These are phyloP conservation scores for Psilocybe azurescens DNA, from an alignment of 768 basidiomycete genomes.

Conservation along the genomic window DNA sequence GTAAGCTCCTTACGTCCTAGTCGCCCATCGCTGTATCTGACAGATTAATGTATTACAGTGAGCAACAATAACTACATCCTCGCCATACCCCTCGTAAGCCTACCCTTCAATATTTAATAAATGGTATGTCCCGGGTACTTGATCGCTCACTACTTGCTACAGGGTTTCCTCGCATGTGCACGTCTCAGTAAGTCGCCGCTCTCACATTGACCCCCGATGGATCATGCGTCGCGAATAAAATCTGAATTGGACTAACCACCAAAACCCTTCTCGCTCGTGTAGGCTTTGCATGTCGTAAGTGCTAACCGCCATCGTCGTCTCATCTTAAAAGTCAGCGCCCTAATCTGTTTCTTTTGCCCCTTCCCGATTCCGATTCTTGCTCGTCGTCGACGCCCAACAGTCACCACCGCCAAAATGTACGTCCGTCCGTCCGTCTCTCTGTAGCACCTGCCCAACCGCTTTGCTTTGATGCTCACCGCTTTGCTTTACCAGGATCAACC, in stretches of 20 bases:
- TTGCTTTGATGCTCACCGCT: neutral
- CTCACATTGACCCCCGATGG: no score
- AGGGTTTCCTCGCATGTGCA: constrained; percentile 9
- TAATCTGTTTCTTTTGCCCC: neutral
- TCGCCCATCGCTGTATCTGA: neutral
- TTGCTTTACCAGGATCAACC: constrained; percentile 35
- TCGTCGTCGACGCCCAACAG: neutral
- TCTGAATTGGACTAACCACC: neutral
- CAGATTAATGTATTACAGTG: constrained; percentile 27
- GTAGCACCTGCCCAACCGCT: neutral
- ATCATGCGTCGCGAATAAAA: neutral
- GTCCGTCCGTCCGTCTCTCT: neutral
- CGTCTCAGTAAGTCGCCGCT: constrained; percentile 9
- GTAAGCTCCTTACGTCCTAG: constrained; percentile 31
- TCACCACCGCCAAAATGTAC: constrained; percentile 17
- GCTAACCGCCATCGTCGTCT: neutral
- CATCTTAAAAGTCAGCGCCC: neutral
- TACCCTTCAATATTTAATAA: neutral
- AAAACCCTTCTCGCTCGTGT: neutral
- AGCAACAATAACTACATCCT: constrained; percentile 39
- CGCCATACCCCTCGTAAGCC: constrained; percentile 30
- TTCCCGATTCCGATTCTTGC: neutral
- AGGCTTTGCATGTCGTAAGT: constrained; percentile 20
- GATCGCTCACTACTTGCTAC: neutral
- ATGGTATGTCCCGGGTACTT: neutral